Percentiles rank a stretch among this genome's conserved stretches.
phyloP scores from a whole-genome alignment of 768 basidiomycete species.

The Lentinula detonsa region DNA sequence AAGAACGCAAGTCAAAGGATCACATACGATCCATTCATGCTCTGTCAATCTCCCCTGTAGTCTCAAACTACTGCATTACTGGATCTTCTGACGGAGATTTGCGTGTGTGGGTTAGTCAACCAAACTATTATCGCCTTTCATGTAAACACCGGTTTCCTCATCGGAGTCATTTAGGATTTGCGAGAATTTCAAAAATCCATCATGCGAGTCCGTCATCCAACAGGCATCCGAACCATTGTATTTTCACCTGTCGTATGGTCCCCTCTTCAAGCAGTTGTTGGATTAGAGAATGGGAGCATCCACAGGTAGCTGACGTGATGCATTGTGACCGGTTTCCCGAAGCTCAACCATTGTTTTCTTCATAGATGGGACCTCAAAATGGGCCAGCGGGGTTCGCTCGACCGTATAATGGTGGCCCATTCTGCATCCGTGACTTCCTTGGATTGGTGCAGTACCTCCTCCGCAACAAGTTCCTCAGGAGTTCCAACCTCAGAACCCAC shows the following conservation, averaged over 20 bases:
- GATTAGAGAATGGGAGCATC: constrained; percentile 66
- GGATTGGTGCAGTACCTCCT: constrained; percentile 55
- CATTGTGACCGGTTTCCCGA: background rate
- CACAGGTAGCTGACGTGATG: constrained; percentile 38
- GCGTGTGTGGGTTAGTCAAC: constrained; percentile 64
- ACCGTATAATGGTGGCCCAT: constrained; percentile 71
- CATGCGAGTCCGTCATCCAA: constrained; percentile 66
- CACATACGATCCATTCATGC: constrained; percentile 70
- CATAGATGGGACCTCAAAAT: constrained; percentile 73
- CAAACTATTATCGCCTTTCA: background rate
- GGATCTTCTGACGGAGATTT: constrained; percentile 78
- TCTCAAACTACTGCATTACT: constrained; percentile 69
- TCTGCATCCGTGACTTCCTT: constrained; percentile 63
- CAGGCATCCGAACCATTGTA: constrained; percentile 59
- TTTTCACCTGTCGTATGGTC: constrained; percentile 64
- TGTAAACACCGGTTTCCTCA: background rate
- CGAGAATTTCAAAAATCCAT: constrained; percentile 64
- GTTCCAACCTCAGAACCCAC: constrained; percentile 17
- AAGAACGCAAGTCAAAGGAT: constrained; percentile 62
- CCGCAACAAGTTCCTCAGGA: constrained; percentile 11
- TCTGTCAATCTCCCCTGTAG: constrained; percentile 59
- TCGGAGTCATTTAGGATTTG: constrained; percentile 46
- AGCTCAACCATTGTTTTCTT: background rate
- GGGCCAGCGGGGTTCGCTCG: constrained; percentile 69
- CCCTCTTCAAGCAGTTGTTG: constrained; percentile 64